These are phyloP conservation scores for Letharia lupina DNA, from an alignment of 495 filamentous ascomycete genomes.

Conservation along the genomic window DNA sequence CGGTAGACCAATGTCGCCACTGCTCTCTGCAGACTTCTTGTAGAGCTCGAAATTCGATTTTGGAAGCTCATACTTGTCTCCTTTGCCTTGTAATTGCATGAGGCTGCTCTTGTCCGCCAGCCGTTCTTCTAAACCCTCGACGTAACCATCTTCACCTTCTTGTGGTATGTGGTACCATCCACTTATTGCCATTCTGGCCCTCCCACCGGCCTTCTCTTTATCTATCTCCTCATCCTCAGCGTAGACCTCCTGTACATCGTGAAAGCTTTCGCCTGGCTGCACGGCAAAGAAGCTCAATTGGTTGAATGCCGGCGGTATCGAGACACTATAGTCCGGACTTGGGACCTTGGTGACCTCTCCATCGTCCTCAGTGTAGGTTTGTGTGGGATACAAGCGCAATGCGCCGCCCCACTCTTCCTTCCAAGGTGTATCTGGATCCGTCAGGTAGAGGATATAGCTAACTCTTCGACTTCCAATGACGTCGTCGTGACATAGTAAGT, in stretches of 20 bases:
- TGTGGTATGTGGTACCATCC: constrained; percentile 99
- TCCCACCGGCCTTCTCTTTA: constrained; percentile 49
- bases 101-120: constrained; percentile 81
- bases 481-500: constrained; percentile 94
- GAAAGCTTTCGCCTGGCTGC: constrained; percentile 93
- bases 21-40: constrained; percentile 32
- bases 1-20: constrained; percentile 32
- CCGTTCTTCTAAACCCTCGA: constrained; percentile 78
- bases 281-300: constrained; percentile 98
- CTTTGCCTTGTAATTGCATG: constrained; percentile 83
- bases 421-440: constrained; percentile 84
- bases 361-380: constrained; percentile 50
- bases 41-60: constrained; percentile 49
- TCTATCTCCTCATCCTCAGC: constrained; percentile 45
- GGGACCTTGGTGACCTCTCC: constrained; percentile 69
- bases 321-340: constrained; percentile 60
- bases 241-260: constrained; percentile 98
- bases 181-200: constrained; percentile 92
- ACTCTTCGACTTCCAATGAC: constrained; percentile 90
- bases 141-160: constrained; percentile 86
- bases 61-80: constrained; percentile 77
- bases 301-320: constrained; percentile 90
- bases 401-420: constrained; percentile 90
- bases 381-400: constrained; percentile 78
- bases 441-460: constrained; percentile 95